A percentile compares a stretch with the other conserved stretches of the same genome.
Conservation (phyloP, 345 rosid genomes). For the Hibiscus trionum region DNA sequence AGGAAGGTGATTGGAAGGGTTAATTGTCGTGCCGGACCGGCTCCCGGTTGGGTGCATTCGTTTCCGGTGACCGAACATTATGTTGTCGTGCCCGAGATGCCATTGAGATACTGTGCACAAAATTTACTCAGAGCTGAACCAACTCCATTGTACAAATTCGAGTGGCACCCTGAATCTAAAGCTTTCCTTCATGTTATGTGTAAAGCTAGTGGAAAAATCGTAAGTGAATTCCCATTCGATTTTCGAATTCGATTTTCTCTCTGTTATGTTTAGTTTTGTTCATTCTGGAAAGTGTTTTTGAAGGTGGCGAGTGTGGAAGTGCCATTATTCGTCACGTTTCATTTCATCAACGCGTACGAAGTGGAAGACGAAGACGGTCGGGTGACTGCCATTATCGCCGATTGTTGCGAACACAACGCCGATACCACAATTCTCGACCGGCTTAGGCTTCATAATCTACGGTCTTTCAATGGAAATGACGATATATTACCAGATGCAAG, state of each 20-base stretch:
- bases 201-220: constrained; percentile 76
- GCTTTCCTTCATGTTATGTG: constrained; percentile 78
- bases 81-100: constrained; percentile 86
- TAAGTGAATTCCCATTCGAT: constrained; percentile 23
- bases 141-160: constrained; percentile 84
- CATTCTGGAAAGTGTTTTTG: neutral
- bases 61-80: constrained; percentile 87
- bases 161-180: constrained; percentile 80
- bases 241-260: neutral
- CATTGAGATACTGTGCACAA: constrained; percentile 69
- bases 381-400: constrained; percentile 56
- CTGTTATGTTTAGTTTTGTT: neutral
- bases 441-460: constrained; percentile 73
- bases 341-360: constrained; percentile 92
- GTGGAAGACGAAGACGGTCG: constrained; percentile 75
- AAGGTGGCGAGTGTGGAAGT: constrained; percentile 96
- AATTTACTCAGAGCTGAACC: constrained; percentile 86
- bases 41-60: constrained; percentile 97
- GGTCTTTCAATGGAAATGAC: constrained; percentile 51
- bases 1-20: constrained; percentile 84
- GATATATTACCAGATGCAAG: constrained; percentile 81
- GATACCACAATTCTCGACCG: constrained; percentile 69
- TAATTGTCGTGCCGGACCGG: constrained; percentile 64
- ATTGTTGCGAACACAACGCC: constrained; percentile 88
- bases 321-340: constrained; percentile 76